phyloP scores from a whole-genome alignment of 345 rosid genomes.

The Eucalyptus regnans region DNA sequence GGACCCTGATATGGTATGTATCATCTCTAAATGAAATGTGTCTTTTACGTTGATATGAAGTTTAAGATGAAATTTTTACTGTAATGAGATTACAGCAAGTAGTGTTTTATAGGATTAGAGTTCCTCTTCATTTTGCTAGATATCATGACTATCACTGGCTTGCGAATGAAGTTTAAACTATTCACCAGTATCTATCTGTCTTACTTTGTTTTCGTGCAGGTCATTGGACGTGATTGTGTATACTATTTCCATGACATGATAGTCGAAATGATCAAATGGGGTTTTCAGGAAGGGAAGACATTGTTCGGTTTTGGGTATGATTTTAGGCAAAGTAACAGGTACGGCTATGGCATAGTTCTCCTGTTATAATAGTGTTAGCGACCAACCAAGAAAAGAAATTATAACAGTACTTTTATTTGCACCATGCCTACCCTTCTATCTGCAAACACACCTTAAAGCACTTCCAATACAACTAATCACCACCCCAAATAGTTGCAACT shows the following conservation, averaged over 20 bases:
- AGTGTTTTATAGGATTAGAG: neutral
- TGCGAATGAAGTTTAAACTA: neutral
- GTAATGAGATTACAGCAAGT: neutral
- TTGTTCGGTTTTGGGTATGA: constrained; percentile 97
- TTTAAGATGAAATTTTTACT: neutral
- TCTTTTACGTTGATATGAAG: neutral
- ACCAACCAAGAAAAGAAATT: neutral
- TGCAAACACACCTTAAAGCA: neutral
- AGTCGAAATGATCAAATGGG: constrained; percentile 86
- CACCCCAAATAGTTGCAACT: neutral
- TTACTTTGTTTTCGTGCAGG: constrained; percentile 18
- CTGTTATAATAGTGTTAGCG: neutral
- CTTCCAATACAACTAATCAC: neutral
- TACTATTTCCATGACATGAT: constrained; percentile 96
- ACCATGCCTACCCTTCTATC: neutral
- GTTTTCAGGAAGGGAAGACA: constrained; percentile 89
- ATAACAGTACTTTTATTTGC: neutral
- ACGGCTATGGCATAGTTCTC: neutral
- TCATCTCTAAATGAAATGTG: neutral
- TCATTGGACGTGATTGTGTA: constrained; percentile 75
- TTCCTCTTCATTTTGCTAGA: neutral
- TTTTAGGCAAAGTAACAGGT: constrained; percentile 98
- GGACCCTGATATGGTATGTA: constrained; percentile 91
- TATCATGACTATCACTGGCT: neutral
- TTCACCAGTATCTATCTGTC: neutral